These are phyloP conservation scores for Lipomyces orientalis DNA, from an alignment of 805 yeast species.

Conservation along the genomic window DNA sequence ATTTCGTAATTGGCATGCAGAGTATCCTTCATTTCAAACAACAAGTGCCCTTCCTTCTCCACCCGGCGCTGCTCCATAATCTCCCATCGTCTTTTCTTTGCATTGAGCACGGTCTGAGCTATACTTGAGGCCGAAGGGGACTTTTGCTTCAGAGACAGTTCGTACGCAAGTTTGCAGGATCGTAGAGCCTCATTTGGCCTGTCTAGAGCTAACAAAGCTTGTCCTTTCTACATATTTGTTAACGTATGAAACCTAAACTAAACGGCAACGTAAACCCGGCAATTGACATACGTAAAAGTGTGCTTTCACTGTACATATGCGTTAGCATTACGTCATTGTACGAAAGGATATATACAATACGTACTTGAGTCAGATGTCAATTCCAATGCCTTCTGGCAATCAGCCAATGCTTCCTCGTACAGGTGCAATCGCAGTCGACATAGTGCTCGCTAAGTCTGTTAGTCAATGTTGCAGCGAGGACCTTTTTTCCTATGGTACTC, in stretches of 20 bases:
- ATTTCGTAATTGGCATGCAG: constrained; percentile 26
- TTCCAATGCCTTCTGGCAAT: constrained; percentile 41
- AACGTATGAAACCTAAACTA: neutral
- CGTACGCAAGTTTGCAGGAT: constrained; percentile 42
- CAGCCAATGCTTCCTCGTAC: constrained; percentile 40
- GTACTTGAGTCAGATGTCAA: constrained; percentile 37
- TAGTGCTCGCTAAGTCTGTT: constrained; percentile 39
- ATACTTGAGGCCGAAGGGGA: constrained; percentile 43
- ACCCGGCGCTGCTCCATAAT: constrained; percentile 39
- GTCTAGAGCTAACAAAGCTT: constrained; percentile 40
- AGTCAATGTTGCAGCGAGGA: neutral
- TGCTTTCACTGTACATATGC: constrained; percentile 38
- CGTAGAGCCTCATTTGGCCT: constrained; percentile 42
- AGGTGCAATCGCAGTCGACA: constrained; percentile 38
- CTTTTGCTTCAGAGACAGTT: constrained; percentile 38
- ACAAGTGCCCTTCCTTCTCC: constrained; percentile 36
- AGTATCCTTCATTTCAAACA: constrained; percentile 40
- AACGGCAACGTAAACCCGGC: neutral
- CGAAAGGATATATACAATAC: neutral
- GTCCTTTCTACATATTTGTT: constrained; percentile 36
- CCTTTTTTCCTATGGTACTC: constrained; percentile 11
- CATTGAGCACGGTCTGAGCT: constrained; percentile 39
- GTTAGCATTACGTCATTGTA: constrained; percentile 9
- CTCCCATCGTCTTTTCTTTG: constrained; percentile 41
- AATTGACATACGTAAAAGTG: constrained; percentile 37